These are phyloP conservation scores for Croton laevigatus DNA, from an alignment of 441 rosid genomes.

Conservation along the genomic window DNA sequence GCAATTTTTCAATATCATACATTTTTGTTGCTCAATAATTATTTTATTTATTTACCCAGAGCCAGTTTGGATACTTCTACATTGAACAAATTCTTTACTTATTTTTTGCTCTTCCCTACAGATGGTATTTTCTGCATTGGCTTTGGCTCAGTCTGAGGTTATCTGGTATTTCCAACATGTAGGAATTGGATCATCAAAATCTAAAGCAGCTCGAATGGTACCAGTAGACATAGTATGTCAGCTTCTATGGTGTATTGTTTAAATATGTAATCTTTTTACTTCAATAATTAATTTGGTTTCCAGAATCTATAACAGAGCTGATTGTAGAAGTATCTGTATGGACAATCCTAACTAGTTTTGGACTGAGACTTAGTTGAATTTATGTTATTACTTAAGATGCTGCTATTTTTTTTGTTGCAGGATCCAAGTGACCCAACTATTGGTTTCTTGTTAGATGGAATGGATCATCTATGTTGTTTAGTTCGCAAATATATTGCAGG, in stretches of 20 bases:
- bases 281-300: not conserved
- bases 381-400: conserved; percentile 13
- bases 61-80: not conserved
- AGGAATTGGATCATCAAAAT: conserved; percentile 86
- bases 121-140: conserved; percentile 99
- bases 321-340: conserved; percentile 2
- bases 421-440: conserved; percentile 99
- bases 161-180: conserved; percentile 97
- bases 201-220: conserved; percentile 66
- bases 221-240: conserved; percentile 82
- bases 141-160: conserved; percentile 95
- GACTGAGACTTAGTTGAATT: conserved; percentile 1
- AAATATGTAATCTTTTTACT: conserved; percentile 8
- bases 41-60: not conserved
- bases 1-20: not conserved
- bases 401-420: conserved; percentile 41
- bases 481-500: conserved; percentile 99
- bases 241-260: conserved; percentile 13
- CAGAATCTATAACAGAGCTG: not conserved
- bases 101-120: conserved; percentile 32
- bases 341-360: not conserved
- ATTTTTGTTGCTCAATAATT: not conserved
- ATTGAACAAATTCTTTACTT: conserved; percentile 13
- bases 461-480: conserved; percentile 92
- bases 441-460: conserved; percentile 96